Conservation (phyloP, 306 rosid species). For the Fragaria vesca region DNA sequence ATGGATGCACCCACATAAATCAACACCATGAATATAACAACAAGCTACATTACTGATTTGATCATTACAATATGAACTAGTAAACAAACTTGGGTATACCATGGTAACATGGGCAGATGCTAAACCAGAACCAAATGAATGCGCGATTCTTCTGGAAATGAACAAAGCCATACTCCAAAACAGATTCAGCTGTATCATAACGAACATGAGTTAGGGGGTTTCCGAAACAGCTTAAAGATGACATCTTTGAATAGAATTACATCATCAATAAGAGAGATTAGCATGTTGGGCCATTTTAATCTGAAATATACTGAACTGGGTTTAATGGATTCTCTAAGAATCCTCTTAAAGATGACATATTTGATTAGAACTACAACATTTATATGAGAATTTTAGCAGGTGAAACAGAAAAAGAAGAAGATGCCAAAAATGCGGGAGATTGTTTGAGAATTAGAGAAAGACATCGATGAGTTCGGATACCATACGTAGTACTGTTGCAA, state of each 20-base stretch:
- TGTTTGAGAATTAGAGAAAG: background rate
- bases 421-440: background rate
- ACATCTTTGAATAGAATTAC: background rate
- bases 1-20: background rate
- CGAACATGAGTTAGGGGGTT: background rate
- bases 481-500: too few species aligned
- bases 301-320: background rate
- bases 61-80: background rate
- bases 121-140: constrained; percentile 47
- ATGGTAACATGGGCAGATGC: constrained; percentile 40
- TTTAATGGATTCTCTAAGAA: background rate
- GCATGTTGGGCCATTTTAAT: background rate
- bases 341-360: background rate
- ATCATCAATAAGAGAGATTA: background rate
- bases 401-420: background rate
- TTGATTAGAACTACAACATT: background rate
- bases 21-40: background rate
- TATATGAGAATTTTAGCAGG: background rate
- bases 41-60: background rate
- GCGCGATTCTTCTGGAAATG: constrained; percentile 55
- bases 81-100: constrained; percentile 34
- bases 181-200: background rate
- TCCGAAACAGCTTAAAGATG: background rate
- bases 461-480: too few species aligned
- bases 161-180: constrained; percentile 52